Conservation (phyloP, 768 basidiomycete genomes). For the Leccinum obscurum region DNA sequence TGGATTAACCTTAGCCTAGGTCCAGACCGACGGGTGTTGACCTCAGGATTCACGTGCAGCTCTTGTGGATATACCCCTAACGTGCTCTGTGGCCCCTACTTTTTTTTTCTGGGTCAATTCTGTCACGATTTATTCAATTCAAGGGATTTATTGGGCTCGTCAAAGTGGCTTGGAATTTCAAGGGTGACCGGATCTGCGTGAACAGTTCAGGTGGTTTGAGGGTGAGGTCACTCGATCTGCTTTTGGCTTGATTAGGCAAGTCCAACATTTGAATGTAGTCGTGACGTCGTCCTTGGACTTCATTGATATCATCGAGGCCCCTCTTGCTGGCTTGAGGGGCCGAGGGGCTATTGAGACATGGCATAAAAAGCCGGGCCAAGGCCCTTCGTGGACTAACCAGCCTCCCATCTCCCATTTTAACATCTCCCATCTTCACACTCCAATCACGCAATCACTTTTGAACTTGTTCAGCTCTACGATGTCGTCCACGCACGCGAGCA, state of each 20-base stretch:
- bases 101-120: background rate
- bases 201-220: constrained; percentile 1
- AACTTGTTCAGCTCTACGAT: constrained; percentile 8
- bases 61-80: constrained; percentile 18
- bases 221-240: constrained; percentile 21
- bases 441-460: constrained; percentile 8
- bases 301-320: background rate
- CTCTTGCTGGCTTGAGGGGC: background rate
- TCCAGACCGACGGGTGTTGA: constrained; percentile 2
- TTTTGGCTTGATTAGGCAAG: constrained; percentile 7
- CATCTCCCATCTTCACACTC: background rate
- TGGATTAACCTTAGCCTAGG: background rate
- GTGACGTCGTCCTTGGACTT: constrained; percentile 5
- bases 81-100: background rate
- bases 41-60: background rate
- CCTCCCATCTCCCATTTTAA: background rate
- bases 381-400: no score
- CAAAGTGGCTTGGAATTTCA: constrained; percentile 4
- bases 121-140: background rate
- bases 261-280: background rate
- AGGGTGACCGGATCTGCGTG: background rate
- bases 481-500: background rate
- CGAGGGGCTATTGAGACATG: constrained; percentile 15
- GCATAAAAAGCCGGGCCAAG: constrained; percentile 10
- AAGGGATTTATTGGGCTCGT: background rate